Conservation (phyloP, 1,284 basidiomycete species). For the Inonotus hispidus region DNA sequence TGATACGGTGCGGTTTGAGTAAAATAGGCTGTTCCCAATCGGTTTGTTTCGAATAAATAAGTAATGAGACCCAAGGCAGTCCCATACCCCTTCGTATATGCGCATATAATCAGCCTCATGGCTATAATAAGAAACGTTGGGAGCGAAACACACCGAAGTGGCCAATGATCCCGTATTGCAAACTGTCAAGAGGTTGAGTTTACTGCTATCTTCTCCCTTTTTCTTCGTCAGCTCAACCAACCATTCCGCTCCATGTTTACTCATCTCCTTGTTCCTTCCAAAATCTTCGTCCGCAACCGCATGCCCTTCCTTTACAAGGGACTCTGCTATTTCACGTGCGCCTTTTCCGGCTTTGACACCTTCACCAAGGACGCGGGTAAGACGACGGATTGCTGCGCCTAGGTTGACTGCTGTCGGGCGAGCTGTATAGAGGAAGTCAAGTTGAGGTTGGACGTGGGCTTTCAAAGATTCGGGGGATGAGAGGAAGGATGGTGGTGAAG, state of each 20-base stretch:
- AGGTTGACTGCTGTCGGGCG: constrained; percentile 95
- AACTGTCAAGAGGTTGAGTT: constrained; percentile 82
- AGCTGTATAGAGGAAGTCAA: constrained; percentile 75
- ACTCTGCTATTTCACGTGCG: constrained; percentile 44
- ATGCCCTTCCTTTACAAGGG: constrained; percentile 58
- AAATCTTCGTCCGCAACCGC: constrained; percentile 80
- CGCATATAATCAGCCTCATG: background rate
- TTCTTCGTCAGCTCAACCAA: constrained; percentile 52
- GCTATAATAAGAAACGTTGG: background rate
- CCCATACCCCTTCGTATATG: constrained; percentile 70
- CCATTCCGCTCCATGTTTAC: constrained; percentile 81
- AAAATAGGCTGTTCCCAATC: constrained; percentile 78
- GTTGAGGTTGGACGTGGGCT: constrained; percentile 47
- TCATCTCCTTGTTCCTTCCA: constrained; percentile 78
- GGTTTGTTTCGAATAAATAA: constrained; percentile 71
- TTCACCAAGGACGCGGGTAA: constrained; percentile 28
- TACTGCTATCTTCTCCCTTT: constrained; percentile 41
- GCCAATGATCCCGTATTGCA: constrained; percentile 94
- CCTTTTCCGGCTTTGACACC: constrained; percentile 5
- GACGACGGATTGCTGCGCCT: constrained; percentile 71
- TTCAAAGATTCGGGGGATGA: constrained; percentile 43
- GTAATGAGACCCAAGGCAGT: constrained; percentile 93
- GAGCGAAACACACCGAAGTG: constrained; percentile 62
- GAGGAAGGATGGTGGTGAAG: constrained; percentile 45
- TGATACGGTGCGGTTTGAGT: constrained; percentile 93